Conservation (phyloP, 345 rosid species). For the Ceriops decandra region DNA sequence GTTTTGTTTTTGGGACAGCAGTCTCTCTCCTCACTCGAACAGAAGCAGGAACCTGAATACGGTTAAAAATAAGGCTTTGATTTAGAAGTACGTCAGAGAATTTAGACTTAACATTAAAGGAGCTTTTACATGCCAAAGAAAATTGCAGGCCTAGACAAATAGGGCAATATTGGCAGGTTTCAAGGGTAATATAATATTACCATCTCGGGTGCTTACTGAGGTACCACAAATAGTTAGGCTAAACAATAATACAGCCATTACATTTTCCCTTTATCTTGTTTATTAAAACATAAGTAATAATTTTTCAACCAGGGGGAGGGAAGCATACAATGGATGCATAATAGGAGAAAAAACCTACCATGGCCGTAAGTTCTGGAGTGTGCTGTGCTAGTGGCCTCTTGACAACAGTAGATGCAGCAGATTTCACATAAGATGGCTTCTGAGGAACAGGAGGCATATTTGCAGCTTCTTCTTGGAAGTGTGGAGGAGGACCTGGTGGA, state of each 20-base stretch:
- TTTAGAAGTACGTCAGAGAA: neutral
- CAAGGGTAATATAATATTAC: neutral
- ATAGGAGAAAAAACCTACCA: conserved; percentile 46
- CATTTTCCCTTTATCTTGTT: too few species aligned
- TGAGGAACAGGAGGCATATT: conserved; percentile 53
- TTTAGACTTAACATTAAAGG: neutral
- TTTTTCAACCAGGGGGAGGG: neutral
- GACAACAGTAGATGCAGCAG: conserved; percentile 97
- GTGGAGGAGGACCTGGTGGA: conserved; percentile 93
- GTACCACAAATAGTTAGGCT: too few species aligned
- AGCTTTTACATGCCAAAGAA: neutral
- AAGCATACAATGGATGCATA: neutral
- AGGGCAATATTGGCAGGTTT: neutral
- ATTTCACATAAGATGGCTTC: conserved; percentile 91
- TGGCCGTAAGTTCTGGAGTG: conserved; percentile 90
- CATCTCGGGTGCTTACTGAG: neutral
- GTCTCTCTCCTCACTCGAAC: conserved; percentile 90
- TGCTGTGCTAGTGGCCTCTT: conserved; percentile 98
- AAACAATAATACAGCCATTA: too few species aligned
- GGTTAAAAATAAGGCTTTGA: neutral
- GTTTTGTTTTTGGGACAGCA: conserved; percentile 59
- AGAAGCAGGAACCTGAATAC: conserved; percentile 85
- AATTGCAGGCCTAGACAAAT: neutral
- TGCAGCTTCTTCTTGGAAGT: conserved; percentile 46
- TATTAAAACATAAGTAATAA: too few species aligned